Conservation (phyloP, 192 early-diverging fungal genomes). For the Coemansia sp. region DNA sequence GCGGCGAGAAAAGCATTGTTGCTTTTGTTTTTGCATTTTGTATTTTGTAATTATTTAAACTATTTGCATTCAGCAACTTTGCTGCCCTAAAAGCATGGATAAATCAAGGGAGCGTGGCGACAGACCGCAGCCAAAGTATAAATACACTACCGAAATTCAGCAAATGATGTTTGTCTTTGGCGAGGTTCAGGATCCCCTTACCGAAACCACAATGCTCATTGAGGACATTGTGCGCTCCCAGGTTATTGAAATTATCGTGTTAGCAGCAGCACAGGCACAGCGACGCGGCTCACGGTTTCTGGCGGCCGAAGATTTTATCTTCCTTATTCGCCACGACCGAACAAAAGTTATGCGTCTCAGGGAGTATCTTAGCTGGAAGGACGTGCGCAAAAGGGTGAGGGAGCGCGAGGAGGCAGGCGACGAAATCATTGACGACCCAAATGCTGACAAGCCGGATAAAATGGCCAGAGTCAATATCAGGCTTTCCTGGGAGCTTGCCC, state of each 20-base stretch:
- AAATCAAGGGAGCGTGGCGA: conserved; percentile 23
- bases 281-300: conserved; percentile 79
- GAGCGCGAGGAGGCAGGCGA: conserved; percentile 64
- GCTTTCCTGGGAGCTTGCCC: conserved; percentile 91
- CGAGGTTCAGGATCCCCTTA: conserved; percentile 84
- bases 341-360: conserved; percentile 88
- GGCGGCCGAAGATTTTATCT: conserved; percentile 90
- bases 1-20: too few species aligned
- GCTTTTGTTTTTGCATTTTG: too few species aligned
- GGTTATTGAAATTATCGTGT: conserved; percentile 89
- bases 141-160: conserved; percentile 78
- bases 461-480: conserved; percentile 72
- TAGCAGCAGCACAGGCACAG: conserved; percentile 82
- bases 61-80: neutral
- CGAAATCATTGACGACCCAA: conserved; percentile 48
- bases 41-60: too few species aligned
- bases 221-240: conserved; percentile 96
- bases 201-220: conserved; percentile 85
- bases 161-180: conserved; percentile 99
- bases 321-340: conserved; percentile 93
- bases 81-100: conserved; percentile 15
- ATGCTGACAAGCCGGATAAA: conserved; percentile 57
- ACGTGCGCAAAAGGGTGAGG: conserved; percentile 91
- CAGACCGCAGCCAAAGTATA: conserved; percentile 36
- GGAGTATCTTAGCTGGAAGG: conserved; percentile 92